Conservation (phyloP, 495 filamentous ascomycete species). For the Sporormia fimetaria region DNA sequence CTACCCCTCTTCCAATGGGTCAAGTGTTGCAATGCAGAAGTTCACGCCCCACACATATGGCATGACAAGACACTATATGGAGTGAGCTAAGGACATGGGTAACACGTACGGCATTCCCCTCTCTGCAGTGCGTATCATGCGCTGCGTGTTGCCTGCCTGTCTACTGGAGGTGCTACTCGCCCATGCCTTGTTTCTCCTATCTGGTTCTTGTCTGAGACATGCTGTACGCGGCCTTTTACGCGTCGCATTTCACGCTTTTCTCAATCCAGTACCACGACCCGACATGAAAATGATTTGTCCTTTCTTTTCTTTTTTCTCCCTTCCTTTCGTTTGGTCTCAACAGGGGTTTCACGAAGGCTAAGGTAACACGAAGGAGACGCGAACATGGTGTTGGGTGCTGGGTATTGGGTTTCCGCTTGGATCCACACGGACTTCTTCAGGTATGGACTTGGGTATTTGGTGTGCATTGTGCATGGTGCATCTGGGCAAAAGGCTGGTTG, state of each 20-base stretch:
- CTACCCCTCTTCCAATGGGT: too few species aligned
- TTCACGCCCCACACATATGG: too few species aligned
- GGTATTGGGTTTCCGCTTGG: neutral
- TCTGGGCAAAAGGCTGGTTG: constrained; percentile 16
- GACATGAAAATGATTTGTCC: constrained; percentile 17
- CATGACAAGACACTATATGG: too few species aligned
- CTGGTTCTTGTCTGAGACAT: neutral
- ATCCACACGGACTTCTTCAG: constrained; percentile 14
- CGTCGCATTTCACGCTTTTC: too few species aligned
- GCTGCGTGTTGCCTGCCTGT: too few species aligned
- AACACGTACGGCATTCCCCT: too few species aligned
- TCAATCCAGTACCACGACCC: constrained; percentile 4
- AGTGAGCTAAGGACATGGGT: too few species aligned
- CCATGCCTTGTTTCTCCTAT: neutral
- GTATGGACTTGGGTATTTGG: constrained; percentile 8
- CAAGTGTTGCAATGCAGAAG: too few species aligned
- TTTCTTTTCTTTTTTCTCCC: constrained; percentile 8
- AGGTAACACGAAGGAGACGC: constrained; percentile 3
- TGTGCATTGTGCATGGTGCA: constrained; percentile 24
- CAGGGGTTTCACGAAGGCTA: constrained; percentile 1
- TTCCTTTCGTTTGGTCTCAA: constrained; percentile 8
- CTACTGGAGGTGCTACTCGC: too few species aligned
- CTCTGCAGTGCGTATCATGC: too few species aligned
- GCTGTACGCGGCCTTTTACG: neutral
- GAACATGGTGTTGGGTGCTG: constrained; percentile 20